Base-by-base conservation (phyloP, 1,284 basidiomycete genomes). In the Papiliotrema flavescens region DNA sequence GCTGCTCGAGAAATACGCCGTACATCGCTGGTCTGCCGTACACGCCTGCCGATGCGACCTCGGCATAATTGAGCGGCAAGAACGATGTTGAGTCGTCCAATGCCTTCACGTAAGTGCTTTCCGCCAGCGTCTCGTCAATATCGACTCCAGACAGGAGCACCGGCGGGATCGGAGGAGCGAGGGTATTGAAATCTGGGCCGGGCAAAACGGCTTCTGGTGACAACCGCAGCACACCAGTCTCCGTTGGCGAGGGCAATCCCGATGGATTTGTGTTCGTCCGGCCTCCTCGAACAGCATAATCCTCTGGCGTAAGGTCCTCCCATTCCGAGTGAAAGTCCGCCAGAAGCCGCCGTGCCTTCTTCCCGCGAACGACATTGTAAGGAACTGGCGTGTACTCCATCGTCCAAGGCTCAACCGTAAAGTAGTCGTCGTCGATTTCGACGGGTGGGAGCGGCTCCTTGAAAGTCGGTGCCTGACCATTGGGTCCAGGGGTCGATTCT, bases 161-260 rank as follows among this genome's bases (percentile, higher is more conserved):
- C 0, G 75, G 76, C 1, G 76, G 76, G 7, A 76, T 53, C 3
- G 71, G 70, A 9, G 75, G 67, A 15, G 69, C 65, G 64, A 76
- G 60, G 69, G 80, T 57, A 69, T 78, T 34, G 74, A 81, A 73
- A 75, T 82, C 51, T 71, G 81, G 66, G 1, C 62, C 43, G 11
- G 68, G 62, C 22, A 69, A 63, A 17, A 66, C 44, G 47, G 53
- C 45, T 13, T 71, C 70, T 7, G 71, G 67, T 0, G 70, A 70
- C 15, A 69, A 60, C 3, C 66, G 63, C 17, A 69, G 32, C 17
- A 66, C 51, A 28, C 67, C 69, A 9, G 71, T 68, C 24, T 73
- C 69, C 1, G 73, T 73, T 2, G 73, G 71, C n/a, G 71, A 74
- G 0, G 70, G 73, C 11, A 75, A 49, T 9, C 71, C 71, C 5